A percentile compares a stretch with the other conserved stretches of the same genome.
Conservation (phyloP, 176 grass and related monocot species). For the Aegilops sharonensis region DNA sequence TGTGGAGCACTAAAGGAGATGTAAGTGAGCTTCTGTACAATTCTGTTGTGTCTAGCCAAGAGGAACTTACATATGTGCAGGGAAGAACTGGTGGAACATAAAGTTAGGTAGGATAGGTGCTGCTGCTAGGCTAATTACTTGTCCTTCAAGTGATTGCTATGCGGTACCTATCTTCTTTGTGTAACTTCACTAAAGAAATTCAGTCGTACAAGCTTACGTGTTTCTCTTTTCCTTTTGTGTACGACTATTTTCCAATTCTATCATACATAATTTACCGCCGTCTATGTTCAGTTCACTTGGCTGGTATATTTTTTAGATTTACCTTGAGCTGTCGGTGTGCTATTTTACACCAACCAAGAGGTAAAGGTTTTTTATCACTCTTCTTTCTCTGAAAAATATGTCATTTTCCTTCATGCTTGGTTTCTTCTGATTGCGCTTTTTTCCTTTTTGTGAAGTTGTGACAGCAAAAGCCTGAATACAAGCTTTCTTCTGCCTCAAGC, state of each 20-base stretch:
- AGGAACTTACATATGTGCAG: conserved; percentile 44
- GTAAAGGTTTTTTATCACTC: neutral
- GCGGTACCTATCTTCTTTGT: conserved; percentile 46
- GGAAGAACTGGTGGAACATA: conserved; percentile 39
- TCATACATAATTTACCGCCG: neutral
- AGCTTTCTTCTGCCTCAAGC: conserved; percentile 49
- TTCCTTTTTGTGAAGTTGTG: neutral
- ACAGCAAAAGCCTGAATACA: conserved; percentile 31
- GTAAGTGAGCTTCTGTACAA: conserved; percentile 27
- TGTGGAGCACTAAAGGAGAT: conserved; percentile 36
- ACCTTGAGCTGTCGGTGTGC: neutral
- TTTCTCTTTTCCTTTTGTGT: neutral
- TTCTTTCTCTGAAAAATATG: conserved; percentile 18
- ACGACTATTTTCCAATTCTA: neutral
- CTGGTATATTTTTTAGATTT: conserved; percentile 12
- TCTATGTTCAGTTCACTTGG: conserved; percentile 16
- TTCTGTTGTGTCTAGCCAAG: conserved; percentile 31
- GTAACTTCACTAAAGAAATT: conserved; percentile 32
- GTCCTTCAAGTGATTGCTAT: conserved; percentile 73
- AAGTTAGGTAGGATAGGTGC: conserved; percentile 60
- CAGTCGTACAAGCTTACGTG: conserved; percentile 18
- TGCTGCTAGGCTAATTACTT: conserved; percentile 73
- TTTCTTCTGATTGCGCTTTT: conserved; percentile 2
- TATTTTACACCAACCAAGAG: conserved; percentile 4
- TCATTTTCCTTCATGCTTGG: conserved; percentile 22